Percentiles rank a stretch among this genome's conserved stretches.
Evolutionary conservation across 1,139 yeast genomes (phyloP).

Genomic region (Sugiyamaella paludigena): DNA sequence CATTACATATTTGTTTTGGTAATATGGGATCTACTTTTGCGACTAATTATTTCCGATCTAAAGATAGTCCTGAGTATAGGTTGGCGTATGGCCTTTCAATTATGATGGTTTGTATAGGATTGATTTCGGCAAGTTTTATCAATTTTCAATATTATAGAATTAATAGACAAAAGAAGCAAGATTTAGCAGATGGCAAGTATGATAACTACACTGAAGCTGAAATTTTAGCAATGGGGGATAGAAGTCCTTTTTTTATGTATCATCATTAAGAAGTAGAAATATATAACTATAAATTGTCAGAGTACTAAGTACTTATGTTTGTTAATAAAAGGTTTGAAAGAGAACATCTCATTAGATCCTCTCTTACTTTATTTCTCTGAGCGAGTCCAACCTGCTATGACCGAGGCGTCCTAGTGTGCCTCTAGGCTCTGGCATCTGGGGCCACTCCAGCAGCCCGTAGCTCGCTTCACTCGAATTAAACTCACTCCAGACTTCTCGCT

Average conservation of each 20-base stretch:
- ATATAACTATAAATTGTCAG: no score
- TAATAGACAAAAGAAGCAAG: conserved; percentile 29
- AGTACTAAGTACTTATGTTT: no score
- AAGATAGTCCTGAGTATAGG: conserved; percentile 32
- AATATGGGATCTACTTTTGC: conserved; percentile 42
- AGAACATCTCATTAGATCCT: no score
- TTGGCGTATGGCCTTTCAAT: conserved; percentile 33
- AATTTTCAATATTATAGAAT: conserved; percentile 24
- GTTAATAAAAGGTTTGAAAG: no score
- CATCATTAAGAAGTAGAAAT: conserved; percentile 9
- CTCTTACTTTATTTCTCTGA: no score
- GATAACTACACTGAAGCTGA: conserved; percentile 30
- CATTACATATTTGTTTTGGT: conserved; percentile 44
- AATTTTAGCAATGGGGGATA: conserved; percentile 38
- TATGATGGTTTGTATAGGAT: conserved; percentile 19
- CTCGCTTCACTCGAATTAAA: no score
- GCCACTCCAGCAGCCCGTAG: no score
- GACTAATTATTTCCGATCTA: conserved; percentile 34
- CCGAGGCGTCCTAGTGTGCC: no score
- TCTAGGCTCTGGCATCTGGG: no score
- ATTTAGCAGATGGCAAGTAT: conserved; percentile 32
- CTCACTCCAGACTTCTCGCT: no score
- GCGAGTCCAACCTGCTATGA: no score
- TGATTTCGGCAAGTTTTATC: conserved; percentile 11
- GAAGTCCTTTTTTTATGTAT: conserved; percentile 33